phyloP scores from a whole-genome alignment of 805 yeast genomes.

The Ogataea henricii region DNA sequence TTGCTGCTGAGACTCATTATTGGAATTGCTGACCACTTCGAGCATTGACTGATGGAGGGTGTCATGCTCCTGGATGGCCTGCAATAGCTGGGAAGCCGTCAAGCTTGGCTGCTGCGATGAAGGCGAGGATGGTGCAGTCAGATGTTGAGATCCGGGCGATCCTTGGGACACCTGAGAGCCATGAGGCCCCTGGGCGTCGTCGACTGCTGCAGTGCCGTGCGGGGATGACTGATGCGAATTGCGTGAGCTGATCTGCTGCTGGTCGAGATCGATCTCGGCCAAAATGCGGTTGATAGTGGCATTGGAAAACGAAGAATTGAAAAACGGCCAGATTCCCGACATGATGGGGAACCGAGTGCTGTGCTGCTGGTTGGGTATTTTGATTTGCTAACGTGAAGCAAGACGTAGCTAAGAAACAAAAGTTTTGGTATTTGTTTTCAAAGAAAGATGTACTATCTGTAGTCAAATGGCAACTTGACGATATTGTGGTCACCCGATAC shows the following conservation, averaged over 20 bases:
- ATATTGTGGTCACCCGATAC: background rate
- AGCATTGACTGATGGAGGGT: constrained; percentile 21
- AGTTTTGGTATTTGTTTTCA: background rate
- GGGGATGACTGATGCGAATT: constrained; percentile 3
- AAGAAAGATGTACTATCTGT: background rate
- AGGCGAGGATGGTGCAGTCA: constrained; percentile 24
- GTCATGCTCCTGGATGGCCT: constrained; percentile 37
- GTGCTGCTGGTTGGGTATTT: background rate
- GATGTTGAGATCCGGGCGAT: background rate
- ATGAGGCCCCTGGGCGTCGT: background rate
- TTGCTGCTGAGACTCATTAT: background rate
- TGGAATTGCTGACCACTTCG: constrained; percentile 5
- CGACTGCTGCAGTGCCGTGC: background rate
- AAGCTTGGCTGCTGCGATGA: constrained; percentile 21
- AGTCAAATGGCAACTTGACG: background rate
- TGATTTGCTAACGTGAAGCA: background rate
- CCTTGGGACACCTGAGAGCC: background rate
- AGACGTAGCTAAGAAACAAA: too few species aligned
- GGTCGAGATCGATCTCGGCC: constrained; percentile 40
- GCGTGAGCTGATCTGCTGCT: constrained; percentile 22
- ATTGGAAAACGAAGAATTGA: constrained; percentile 39
- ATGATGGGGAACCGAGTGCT: constrained; percentile 16
- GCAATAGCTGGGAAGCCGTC: constrained; percentile 37
- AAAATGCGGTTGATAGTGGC: constrained; percentile 39
- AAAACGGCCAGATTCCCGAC: constrained; percentile 44